Conservation (phyloP, 805 yeast species). For the Ogataea parapolymorpha region DNA sequence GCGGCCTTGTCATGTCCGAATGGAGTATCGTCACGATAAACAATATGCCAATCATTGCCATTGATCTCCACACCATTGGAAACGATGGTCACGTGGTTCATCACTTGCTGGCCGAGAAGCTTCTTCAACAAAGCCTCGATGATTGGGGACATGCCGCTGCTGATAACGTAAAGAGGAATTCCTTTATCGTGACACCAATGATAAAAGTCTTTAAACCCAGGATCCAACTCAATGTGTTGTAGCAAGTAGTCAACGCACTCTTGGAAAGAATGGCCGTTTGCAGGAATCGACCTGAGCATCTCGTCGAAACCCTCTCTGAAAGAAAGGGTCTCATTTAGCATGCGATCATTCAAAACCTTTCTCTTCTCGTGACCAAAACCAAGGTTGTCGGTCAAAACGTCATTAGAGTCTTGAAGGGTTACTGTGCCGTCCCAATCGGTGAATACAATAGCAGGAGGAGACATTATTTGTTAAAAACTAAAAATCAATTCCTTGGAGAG, state of each 20-base stretch:
- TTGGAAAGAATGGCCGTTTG: slow-evolving; percentile 44
- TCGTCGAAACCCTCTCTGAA: slow-evolving; percentile 80
- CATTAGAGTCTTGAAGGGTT: slow-evolving; percentile 92
- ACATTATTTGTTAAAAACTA: neutral
- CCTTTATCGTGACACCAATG: slow-evolving; percentile 68
- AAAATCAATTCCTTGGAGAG: neutral
- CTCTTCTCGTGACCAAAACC: slow-evolving; percentile 82
- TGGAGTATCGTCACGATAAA: slow-evolving; percentile 77
- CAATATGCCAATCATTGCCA: slow-evolving; percentile 74
- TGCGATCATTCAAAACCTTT: slow-evolving; percentile 62
- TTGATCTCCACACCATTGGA: slow-evolving; percentile 57
- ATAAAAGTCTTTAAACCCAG: slow-evolving; percentile 83
- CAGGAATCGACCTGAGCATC: slow-evolving; percentile 82
- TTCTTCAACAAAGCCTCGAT: slow-evolving; percentile 72
- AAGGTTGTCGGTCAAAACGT: slow-evolving; percentile 78
- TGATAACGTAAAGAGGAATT: slow-evolving; percentile 83
- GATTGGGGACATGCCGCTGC: slow-evolving; percentile 92
- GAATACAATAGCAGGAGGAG: slow-evolving; percentile 69
- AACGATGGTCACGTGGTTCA: slow-evolving; percentile 69
- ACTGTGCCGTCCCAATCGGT: slow-evolving; percentile 99
- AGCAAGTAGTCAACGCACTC: slow-evolving; percentile 74
- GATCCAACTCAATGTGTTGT: slow-evolving; percentile 71
- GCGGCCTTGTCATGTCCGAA: slow-evolving; percentile 95
- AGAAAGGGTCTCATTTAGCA: slow-evolving; percentile 61
- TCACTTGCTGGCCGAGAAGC: slow-evolving; percentile 75